phyloP scores from a whole-genome alignment of 345 rosid species.

The Pistacia atlantica region DNA sequence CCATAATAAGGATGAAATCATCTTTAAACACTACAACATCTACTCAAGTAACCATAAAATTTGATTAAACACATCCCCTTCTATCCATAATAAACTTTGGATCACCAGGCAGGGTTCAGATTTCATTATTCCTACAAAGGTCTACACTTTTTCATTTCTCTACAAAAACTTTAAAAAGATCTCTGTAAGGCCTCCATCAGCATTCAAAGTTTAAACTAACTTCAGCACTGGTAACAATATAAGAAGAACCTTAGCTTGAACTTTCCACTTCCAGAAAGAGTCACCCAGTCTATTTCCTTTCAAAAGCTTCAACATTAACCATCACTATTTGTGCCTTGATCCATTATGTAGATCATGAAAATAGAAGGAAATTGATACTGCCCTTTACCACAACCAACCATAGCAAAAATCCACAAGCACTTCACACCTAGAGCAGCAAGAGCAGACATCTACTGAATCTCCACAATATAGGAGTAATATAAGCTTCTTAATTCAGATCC shows the following conservation, averaged over 20 bases:
- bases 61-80: background rate
- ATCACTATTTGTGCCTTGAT: slow-evolving; percentile 17
- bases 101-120: background rate
- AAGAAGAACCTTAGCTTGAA: slow-evolving; percentile 15
- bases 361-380: slow-evolving; percentile 13
- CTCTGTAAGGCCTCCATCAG: slow-evolving; percentile 24
- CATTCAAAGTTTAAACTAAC: slow-evolving; percentile 21
- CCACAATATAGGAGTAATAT: slow-evolving; percentile 17
- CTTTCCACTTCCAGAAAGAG: slow-evolving; percentile 27
- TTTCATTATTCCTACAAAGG: slow-evolving; percentile 19
- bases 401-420: slow-evolving; percentile 25
- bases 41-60: slow-evolving; percentile 4
- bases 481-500: slow-evolving; percentile 31
- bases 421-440: slow-evolving; percentile 31
- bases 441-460: slow-evolving; percentile 27
- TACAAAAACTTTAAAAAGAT: slow-evolving; percentile 16
- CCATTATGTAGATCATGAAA: slow-evolving; percentile 16
- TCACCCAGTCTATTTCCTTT: slow-evolving; percentile 28
- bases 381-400: slow-evolving; percentile 19
- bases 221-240: slow-evolving; percentile 17
- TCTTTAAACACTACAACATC: slow-evolving; percentile 12
- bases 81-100: slow-evolving; percentile 17
- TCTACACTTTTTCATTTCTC: slow-evolving; percentile 21
- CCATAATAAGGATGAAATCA: slow-evolving; percentile 9
- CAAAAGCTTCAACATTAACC: slow-evolving; percentile 22